Percentiles rank a stretch among this genome's conserved stretches.
These are phyloP conservation scores for Cynanchum wilfordii DNA, from an alignment of 257 asterid genomes.

Conservation along the genomic window DNA sequence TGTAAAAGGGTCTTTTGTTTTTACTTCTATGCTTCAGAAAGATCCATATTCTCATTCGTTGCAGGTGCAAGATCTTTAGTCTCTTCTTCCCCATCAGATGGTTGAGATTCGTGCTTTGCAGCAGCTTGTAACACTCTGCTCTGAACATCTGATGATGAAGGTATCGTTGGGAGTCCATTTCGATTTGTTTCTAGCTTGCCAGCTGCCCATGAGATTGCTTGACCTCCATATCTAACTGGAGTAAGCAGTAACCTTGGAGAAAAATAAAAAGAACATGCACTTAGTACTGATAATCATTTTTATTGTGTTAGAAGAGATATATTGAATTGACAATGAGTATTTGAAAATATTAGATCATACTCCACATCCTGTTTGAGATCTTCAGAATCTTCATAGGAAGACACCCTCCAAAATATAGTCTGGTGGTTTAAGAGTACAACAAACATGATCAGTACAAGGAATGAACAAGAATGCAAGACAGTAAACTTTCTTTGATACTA, in stretches of 20 bases:
- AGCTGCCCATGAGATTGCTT: constrained; percentile 71
- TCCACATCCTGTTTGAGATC: constrained; percentile 70
- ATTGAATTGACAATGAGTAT: no score
- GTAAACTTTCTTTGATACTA: not conserved
- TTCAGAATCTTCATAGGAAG: constrained; percentile 62
- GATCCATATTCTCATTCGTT: constrained; percentile 46
- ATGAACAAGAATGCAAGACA: not conserved
- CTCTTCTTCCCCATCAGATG: constrained; percentile 46
- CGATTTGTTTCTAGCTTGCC: constrained; percentile 61
- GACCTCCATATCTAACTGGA: constrained; percentile 61
- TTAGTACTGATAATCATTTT: not conserved
- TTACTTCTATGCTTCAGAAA: constrained; percentile 58
- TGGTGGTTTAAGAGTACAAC: constrained; percentile 23
- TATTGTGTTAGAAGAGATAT: no score
- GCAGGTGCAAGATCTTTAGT: constrained; percentile 38
- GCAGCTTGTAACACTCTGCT: constrained; percentile 93
- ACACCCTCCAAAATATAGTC: constrained; percentile 57
- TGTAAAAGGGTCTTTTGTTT: not conserved
- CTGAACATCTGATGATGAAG: constrained; percentile 79
- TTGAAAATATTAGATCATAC: constrained; percentile 39
- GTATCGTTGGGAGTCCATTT: constrained; percentile 79
- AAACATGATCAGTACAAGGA: constrained; percentile 5
- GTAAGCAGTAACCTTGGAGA: constrained; percentile 47
- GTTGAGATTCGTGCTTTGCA: constrained; percentile 90
- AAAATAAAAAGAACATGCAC: not conserved